Evolutionary conservation across 2,329 filamentous ascomycete genomes (phyloP).

Genomic region (Colletotrichum cuscutae): DNA sequence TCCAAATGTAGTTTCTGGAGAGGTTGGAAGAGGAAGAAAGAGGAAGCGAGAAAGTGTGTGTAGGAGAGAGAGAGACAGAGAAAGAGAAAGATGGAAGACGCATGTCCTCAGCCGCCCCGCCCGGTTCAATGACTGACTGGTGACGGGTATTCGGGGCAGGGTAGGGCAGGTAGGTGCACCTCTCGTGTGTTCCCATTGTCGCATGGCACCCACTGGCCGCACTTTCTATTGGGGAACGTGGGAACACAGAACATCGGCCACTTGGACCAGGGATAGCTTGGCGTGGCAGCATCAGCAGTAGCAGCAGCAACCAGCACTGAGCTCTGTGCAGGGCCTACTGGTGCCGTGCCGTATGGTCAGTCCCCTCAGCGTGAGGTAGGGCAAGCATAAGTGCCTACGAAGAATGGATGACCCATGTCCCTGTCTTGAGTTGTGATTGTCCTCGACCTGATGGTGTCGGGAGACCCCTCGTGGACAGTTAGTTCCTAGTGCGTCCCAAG

Average conservation of each 20-base stretch:
- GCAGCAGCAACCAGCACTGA: not conserved
- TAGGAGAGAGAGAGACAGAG: not conserved
- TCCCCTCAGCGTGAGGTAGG: constrained; percentile 8
- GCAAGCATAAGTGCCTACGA: constrained; percentile 1
- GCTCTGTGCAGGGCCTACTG: constrained; percentile 6
- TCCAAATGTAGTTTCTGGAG: not conserved
- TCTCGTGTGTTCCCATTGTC: constrained; percentile 27
- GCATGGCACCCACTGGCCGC: constrained; percentile 20
- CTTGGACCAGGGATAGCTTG: constrained; percentile 18
- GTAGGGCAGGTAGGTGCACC: constrained; percentile 20
- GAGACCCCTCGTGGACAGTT: constrained; percentile 20
- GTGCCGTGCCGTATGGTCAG: not conserved
- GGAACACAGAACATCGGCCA: constrained; percentile 18
- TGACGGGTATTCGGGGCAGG: constrained; percentile 17
- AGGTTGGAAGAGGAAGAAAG: not conserved
- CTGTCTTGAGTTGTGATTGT: constrained; percentile 6
- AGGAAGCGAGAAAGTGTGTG: not conserved
- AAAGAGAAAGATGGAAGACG: not conserved
- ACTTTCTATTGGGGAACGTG: constrained; percentile 22
- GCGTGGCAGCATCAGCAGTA: not conserved
- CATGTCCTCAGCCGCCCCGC: constrained; percentile 17
- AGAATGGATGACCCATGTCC: constrained; percentile 13
- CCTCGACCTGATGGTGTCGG: constrained; percentile 16
- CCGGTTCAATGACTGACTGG: constrained; percentile 4
- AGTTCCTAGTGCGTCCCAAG: constrained; percentile 13